These are phyloP conservation scores for Trypanosoma vivax DNA, from an alignment of 208 protist genomes.

Conservation along the genomic window DNA sequence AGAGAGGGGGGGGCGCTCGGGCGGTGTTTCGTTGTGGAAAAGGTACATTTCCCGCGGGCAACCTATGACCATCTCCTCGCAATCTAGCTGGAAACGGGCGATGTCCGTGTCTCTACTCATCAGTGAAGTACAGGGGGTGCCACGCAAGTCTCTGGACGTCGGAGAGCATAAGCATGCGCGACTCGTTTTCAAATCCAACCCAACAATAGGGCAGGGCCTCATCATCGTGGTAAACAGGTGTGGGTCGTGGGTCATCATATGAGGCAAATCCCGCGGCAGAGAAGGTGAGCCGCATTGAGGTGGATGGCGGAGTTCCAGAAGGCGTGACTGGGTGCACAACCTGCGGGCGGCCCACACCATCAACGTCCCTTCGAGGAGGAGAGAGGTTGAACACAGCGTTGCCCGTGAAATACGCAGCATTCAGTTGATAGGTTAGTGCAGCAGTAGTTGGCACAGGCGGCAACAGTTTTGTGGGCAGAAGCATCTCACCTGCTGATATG, in stretches of 20 bases:
- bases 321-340: neutral
- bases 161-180: slow-evolving; percentile 33
- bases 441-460: slow-evolving; percentile 10
- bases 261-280: slow-evolving; percentile 1
- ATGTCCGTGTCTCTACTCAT: slow-evolving; percentile 12
- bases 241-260: neutral
- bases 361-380: neutral
- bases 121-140: slow-evolving; percentile 40
- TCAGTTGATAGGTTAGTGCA: slow-evolving; percentile 13
- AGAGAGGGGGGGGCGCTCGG: no score
- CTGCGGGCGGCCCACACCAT: slow-evolving; percentile 5
- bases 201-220: slow-evolving; percentile 32
- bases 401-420: slow-evolving; percentile 32
- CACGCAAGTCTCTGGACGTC: slow-evolving; percentile 32
- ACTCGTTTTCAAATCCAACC: slow-evolving; percentile 51
- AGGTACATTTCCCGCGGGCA: no score
- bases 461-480: slow-evolving; percentile 14
- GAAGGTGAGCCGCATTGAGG: slow-evolving; percentile 3
- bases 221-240: neutral
- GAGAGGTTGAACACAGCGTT: slow-evolving; percentile 13
- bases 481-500: slow-evolving; percentile 27
- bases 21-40: no score
- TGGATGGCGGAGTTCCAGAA: no score
- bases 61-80: no score
- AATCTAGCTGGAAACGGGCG: no score